A percentile compares a stretch with the other conserved stretches of the same genome.
phyloP scores from a whole-genome alignment of 2,329 filamentous ascomycete species.

The Hirsutella thompsonii region DNA sequence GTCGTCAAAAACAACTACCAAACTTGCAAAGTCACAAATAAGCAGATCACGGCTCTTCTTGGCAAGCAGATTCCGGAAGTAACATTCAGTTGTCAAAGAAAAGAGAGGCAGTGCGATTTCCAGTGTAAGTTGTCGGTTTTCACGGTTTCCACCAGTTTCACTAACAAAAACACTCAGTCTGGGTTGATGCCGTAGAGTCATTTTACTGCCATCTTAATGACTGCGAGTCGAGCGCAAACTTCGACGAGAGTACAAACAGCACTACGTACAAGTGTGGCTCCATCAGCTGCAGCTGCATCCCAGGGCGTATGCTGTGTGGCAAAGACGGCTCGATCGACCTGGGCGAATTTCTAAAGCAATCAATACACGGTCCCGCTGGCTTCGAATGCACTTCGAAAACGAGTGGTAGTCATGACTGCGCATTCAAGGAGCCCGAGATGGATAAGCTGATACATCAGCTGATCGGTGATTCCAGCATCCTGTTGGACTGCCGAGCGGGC shows the following conservation, averaged over 20 bases:
- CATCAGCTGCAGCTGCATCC: constrained; percentile 77
- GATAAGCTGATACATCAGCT: constrained; percentile 77
- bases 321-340: constrained; percentile 86
- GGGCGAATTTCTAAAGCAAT: constrained; percentile 69
- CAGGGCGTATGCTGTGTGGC: constrained; percentile 87
- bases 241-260: constrained; percentile 58
- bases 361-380: constrained; percentile 75
- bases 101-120: constrained; percentile 73
- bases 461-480: constrained; percentile 86
- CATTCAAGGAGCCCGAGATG: constrained; percentile 86
- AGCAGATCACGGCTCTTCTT: constrained; percentile 79
- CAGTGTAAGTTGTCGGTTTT: constrained; percentile 53
- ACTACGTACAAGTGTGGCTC: constrained; percentile 78
- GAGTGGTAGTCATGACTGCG: constrained; percentile 53
- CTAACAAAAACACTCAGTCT: constrained; percentile 43
- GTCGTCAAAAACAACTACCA: constrained; percentile 93
- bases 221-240: constrained; percentile 61
- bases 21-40: constrained; percentile 94
- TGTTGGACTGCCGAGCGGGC: constrained; percentile 67
- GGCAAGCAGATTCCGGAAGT: constrained; percentile 80
- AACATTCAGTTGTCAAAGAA: constrained; percentile 79
- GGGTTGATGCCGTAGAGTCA: constrained; percentile 87
- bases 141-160: not conserved
- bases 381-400: constrained; percentile 63
- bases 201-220: constrained; percentile 88